Evolutionary conservation across 495 filamentous ascomycete species (phyloP), one percentile per base, ranked within the genome.

Genomic region (Penicillium bialowiezense): DNA sequence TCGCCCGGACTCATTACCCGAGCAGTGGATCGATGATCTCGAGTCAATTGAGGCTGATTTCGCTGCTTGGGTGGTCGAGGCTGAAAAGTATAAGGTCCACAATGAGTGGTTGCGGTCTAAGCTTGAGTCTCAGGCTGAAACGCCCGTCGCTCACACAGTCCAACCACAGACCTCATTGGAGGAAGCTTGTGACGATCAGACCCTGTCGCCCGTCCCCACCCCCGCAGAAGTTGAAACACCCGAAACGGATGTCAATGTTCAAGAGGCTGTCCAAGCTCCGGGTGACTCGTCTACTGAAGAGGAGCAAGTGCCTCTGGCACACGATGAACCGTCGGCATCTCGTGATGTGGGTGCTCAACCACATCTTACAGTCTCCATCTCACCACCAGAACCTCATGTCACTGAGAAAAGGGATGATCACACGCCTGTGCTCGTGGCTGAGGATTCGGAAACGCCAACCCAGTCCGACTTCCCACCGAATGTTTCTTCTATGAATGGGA

Each of bases 1-100:
- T 5, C 77, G 82, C 20, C 74, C 85, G 44, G 93, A 98, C 55
- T 86, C 86, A 3, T 63, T 98, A 8, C 93, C 93, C 0, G 89
- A 95, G 26, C 58, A 68, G 15, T 98, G 95, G 95, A 81, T 97
- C 38, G 89, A 91, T 48, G 75, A 83, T 6, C 80, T 97, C 57
- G 95, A 97, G 61, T 63, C 66, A 0, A 68, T 96, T 12, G 95
- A 98, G 58, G 74, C 80, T 9, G 79, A 86, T n/a, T 96, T 91
- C 67, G 79, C 81, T 7, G 72, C 79, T 12, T 97, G 93, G 95
- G 82, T 81, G 12, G 78, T 81, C 14, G 69, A 81, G 44, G 71
- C 70, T 34, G 74, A 76, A 47, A 63, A 63, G 43, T 64, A 68
- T 28, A 64, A 69, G 21, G 56, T 80, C 24, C 69, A 72, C 17